Evolutionary conservation across 2,329 filamentous ascomycete genomes (phyloP), one percentile per base, ranked within the genome.

Genomic region (Colletotrichum liriopes): DNA sequence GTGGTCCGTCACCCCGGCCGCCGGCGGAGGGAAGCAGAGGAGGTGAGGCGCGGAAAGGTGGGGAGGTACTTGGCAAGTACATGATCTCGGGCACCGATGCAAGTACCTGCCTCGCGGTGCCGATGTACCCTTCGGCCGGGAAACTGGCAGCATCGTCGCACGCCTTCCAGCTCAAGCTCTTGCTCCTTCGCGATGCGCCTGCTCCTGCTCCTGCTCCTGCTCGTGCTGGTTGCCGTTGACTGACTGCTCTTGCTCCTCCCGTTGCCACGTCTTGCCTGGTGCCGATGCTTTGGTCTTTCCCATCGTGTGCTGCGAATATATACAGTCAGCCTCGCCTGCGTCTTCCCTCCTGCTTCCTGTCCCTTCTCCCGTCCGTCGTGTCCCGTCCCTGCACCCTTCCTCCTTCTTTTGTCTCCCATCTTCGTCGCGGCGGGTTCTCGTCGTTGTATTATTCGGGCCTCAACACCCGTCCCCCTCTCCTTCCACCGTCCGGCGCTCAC

Each of bases 1-100:
- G 54, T 49, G 45, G 64, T 68, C 64, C 65, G 65, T 64, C 65
- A 54, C 59, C 59, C 69, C 59, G 29, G 59, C 54, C 69, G 52
- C 43, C 52, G 52, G 51, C 32, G 35, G 20, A 16, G 18, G 3
- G 20, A 23, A 49, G 41, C 12, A 54, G 29, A 32, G 7, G 4
- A 49, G 45, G 45, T 49, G 45, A 49, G 47, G 12, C 14, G 11
- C 14, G 39, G 16, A 43, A 43, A 16, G 9, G 12, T 26, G 37
- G 45, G 23, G 26, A 64, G 66, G 65, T 64, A 69, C 52, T 2
- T 35, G 35, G 18, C 32, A 2, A 58, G 69, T 71, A 72, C 69
- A 43, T 58, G 47, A 3, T 12, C n/a, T 41, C 55, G 37, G 52
- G 52, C 23, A 45, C 65, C 65, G 59, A 47, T n/a, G 18, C 51